A percentile compares a stretch with the other conserved stretches of the same genome.
phyloP scores from a whole-genome alignment of 2,329 filamentous ascomycete genomes.

The Ophiostoma ulmi region DNA sequence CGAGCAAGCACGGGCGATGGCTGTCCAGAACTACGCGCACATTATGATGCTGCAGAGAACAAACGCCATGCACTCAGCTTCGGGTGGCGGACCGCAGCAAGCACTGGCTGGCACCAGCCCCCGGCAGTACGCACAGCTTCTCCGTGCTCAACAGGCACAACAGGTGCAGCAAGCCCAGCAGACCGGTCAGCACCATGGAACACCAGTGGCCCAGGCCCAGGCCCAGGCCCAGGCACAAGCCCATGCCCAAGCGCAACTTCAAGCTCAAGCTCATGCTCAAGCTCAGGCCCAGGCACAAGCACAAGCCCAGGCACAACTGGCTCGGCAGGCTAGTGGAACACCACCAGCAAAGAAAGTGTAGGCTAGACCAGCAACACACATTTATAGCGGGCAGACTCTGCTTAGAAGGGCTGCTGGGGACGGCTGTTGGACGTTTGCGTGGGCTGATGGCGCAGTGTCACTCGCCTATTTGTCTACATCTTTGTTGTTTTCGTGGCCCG shows the following conservation, averaged over 20 bases:
- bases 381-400: neutral
- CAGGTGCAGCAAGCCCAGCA: constrained; percentile 38
- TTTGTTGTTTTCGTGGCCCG: neutral
- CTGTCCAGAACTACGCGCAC: constrained; percentile 46
- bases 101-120: constrained; percentile 48
- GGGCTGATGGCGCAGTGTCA: neutral
- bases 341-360: constrained; percentile 2
- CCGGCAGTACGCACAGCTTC: constrained; percentile 55
- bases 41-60: constrained; percentile 45
- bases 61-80: constrained; percentile 52
- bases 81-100: constrained; percentile 45
- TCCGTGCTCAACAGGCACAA: constrained; percentile 48
- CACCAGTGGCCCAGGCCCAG: constrained; percentile 39
- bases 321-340: constrained; percentile 18
- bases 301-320: constrained; percentile 17
- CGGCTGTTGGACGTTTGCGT: too few species aligned
- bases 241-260: constrained; percentile 18
- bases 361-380: neutral
- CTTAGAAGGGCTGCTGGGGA: neutral
- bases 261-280: constrained; percentile 10
- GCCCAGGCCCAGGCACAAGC: constrained; percentile 33
- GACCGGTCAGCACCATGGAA: constrained; percentile 41
- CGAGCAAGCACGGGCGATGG: constrained; percentile 48
- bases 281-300: neutral
- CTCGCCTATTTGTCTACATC: neutral